Percentiles rank a stretch among this genome's conserved stretches.
Evolutionary conservation across 768 basidiomycete genomes (phyloP).

Genomic region (Hericium rajendrae): DNA sequence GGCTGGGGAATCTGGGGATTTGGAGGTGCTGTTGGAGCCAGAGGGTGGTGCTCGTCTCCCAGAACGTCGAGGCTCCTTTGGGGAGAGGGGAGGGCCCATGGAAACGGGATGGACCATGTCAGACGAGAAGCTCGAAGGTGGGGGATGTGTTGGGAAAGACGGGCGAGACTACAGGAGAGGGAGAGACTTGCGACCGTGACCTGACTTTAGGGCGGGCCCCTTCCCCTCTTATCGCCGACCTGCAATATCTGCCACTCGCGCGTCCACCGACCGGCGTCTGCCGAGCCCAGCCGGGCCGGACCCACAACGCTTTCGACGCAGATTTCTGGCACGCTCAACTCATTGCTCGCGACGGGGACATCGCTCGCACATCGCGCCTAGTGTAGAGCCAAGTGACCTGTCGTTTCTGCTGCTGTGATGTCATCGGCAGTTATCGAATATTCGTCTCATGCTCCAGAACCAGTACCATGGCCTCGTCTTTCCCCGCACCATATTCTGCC

Average conservation of each 20-base stretch:
- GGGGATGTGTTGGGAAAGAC: conserved; percentile 5
- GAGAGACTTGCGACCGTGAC: conserved; percentile 4
- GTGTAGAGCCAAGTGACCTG: too few relatives aligned
- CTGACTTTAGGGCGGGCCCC: conserved; percentile 15
- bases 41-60: conserved; percentile 65
- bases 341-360: too few relatives aligned
- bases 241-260: not conserved
- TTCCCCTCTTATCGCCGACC: conserved; percentile 7
- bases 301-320: too few relatives aligned
- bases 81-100: conserved; percentile 74
- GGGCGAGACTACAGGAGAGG: conserved; percentile 3
- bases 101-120: conserved; percentile 51
- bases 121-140: not conserved
- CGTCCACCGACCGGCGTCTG: too few relatives aligned
- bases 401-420: not conserved
- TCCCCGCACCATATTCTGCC: conserved; percentile 54
- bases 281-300: too few relatives aligned
- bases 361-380: too few relatives aligned
- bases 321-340: too few relatives aligned
- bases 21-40: conserved; percentile 55
- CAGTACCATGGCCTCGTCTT: conserved; percentile 58
- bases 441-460: conserved; percentile 58
- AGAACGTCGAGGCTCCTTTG: conserved; percentile 69
- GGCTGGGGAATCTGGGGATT: conserved; percentile 63
- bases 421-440: conserved; percentile 51